Evolutionary conservation across 352 stramenopile genomes (phyloP).

Genomic region (Pythium dissotocum): DNA sequence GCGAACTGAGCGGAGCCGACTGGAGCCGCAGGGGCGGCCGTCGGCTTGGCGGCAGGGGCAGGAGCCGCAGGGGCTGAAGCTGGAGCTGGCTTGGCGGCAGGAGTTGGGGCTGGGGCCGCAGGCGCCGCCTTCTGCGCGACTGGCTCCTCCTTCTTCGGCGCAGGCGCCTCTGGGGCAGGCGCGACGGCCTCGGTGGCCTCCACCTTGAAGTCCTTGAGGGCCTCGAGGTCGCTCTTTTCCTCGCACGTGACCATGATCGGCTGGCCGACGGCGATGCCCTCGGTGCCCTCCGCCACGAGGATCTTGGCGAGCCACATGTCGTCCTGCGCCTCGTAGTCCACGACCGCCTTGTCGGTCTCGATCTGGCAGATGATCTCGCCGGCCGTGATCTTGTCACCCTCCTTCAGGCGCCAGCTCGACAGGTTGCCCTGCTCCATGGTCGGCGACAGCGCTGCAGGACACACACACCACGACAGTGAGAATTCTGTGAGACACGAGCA

Average conservation of each 20-base stretch:
- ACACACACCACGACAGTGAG: not conserved
- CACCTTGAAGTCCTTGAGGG: conserved; percentile 77
- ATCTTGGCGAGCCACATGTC: conserved; percentile 97
- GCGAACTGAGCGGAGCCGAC: conserved; percentile 37
- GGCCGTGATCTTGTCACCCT: conserved; percentile 91
- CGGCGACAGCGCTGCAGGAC: conserved; percentile 87
- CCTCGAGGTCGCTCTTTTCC: conserved; percentile 71
- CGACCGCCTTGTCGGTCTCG: conserved; percentile 99
- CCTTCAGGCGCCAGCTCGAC: conserved; percentile 93
- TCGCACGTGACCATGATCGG: conserved; percentile 97
- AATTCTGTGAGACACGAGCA: conserved; percentile 5
- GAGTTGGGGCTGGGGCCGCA: conserved; percentile 14
- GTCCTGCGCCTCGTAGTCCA: conserved; percentile 98
- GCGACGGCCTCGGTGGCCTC: conserved; percentile 34
- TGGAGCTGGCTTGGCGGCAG: conserved; percentile 30
- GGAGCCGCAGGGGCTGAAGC: conserved; percentile 23
- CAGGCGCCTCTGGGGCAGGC: conserved; percentile 44
- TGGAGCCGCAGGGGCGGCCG: conserved; percentile 9
- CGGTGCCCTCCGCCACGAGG: conserved; percentile 87
- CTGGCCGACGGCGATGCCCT: conserved; percentile 91
- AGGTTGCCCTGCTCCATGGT: conserved; percentile 98
- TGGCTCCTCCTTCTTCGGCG: conserved; percentile 71
- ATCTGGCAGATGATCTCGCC: conserved; percentile 97
- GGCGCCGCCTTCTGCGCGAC: conserved; percentile 44
- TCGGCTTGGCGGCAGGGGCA: conserved; percentile 20